These are phyloP conservation scores for Solanum medicagineum DNA, from an alignment of 257 asterid species.

Conservation along the genomic window DNA sequence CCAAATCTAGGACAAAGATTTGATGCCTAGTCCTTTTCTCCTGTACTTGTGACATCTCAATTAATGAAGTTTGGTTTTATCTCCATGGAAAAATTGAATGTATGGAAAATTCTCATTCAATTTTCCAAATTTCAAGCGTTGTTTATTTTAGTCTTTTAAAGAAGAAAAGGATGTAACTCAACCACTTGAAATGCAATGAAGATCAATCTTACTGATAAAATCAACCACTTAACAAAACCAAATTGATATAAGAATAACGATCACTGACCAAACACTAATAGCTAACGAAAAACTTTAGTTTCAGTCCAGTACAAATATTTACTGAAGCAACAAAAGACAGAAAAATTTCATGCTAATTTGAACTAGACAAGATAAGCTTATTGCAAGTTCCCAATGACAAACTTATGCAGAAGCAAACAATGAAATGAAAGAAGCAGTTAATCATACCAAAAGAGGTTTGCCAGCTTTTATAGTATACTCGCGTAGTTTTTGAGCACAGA, in stretches of 20 bases:
- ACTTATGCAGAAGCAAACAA: not conserved
- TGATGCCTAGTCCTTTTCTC: not conserved
- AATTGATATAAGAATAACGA: not conserved
- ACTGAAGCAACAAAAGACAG: not conserved
- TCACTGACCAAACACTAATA: not conserved
- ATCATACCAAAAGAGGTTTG: slow-evolving; percentile 71
- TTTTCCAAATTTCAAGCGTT: not conserved
- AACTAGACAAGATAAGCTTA: not conserved
- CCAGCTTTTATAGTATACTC: slow-evolving; percentile 19
- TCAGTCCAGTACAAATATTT: not conserved
- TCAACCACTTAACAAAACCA: not conserved
- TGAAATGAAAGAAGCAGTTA: not conserved
- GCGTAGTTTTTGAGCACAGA: slow-evolving; percentile 39
- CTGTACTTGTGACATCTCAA: not conserved
- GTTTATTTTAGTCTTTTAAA: not conserved
- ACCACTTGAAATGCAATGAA: not conserved
- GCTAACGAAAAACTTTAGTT: not conserved
- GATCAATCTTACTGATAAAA: not conserved
- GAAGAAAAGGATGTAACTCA: not conserved
- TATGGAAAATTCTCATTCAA: not conserved
- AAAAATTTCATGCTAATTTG: not conserved
- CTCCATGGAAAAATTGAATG: not conserved
- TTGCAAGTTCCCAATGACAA: not conserved
- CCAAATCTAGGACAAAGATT: not conserved
- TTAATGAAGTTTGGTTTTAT: not conserved